Percentiles rank a stretch among this genome's conserved stretches.
Conservation (phyloP, 148 eudicot genomes). For the Nyssa sinensis region DNA sequence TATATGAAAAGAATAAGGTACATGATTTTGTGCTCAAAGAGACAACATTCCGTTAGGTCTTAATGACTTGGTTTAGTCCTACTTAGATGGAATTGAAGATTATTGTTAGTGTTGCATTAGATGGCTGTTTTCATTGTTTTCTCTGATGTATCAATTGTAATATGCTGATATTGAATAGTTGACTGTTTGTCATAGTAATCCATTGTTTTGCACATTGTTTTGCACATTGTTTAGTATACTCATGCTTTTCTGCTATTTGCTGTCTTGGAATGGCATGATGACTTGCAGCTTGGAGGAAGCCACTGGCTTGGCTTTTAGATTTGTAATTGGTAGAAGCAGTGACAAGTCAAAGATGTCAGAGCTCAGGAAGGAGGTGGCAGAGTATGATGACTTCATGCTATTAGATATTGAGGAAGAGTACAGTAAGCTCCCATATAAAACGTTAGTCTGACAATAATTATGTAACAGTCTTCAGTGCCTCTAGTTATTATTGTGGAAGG, state of each 20-base stretch:
- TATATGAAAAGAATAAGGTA: no score
- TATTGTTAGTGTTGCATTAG: no score
- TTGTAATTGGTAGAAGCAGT: constrained; percentile 81
- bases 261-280: constrained; percentile 19
- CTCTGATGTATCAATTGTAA: neutral
- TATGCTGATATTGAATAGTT: no score
- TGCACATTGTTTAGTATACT: neutral
- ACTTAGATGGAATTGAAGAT: no score
- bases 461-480: constrained; percentile 16
- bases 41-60: no score
- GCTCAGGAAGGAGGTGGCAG: constrained; percentile 75
- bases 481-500: constrained; percentile 14
- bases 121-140: neutral
- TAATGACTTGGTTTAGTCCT: no score
- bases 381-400: constrained; percentile 77
- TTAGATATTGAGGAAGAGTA: constrained; percentile 93
- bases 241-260: constrained; percentile 11
- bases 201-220: neutral
- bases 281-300: constrained; percentile 85
- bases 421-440: constrained; percentile 96
- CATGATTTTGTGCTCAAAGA: no score
- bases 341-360: constrained; percentile 70
- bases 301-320: constrained; percentile 91
- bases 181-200: no score
- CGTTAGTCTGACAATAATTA: constrained; percentile 55